Evolutionary conservation across 2,329 filamentous ascomycete genomes (phyloP), one percentile per base, ranked within the genome.

Genomic region (Chalaropsis thielavioides): DNA sequence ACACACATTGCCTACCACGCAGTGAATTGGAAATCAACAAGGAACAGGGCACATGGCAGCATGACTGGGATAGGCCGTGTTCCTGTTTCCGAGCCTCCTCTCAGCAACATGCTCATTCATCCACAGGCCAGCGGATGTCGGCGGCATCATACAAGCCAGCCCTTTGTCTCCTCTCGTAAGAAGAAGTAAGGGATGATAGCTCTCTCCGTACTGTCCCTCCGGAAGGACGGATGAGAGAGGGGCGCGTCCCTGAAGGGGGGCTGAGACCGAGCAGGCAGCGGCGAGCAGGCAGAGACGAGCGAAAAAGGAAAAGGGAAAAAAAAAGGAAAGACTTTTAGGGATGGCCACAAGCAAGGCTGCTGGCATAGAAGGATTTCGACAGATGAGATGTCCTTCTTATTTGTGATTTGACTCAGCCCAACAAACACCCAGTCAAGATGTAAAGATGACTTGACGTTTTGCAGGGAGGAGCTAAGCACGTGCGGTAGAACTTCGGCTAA

Each of bases 341-440:
- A 58, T 31, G 10, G 31, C 13, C 2, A 1, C 27, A 38, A 38
- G n/a, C 54, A 58, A 35, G 54, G 54, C 54, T 58, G 54, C 54
- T 27, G 22, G 15, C 24, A 58, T 58, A 27, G 27, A 58, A 35
- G 54, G 54, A 58, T 58, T n/a, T n/a, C 54, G 27, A 58, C 24
- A 58, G 27, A 38, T 58, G 54, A 31, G 17, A 58, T 27, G 31
- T n/a, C 8, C 54, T 38, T 58, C 54, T 31, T 58, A 27, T 58
- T 38, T n/a, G 24, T 58, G 31, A 58, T n/a, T 58, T 38, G 24
- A 58, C 54, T 58, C 54, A 58, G 31, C 17, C 54, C 54, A 58
- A 35, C 31, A 38, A 27, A 15, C 13, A 31, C 8, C 35, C 35
- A 6, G 35, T 6, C 35, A 38, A 1, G 35, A 38, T 38, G 35